These are phyloP conservation scores for Colletotrichum sp. DNA, from an alignment of 2,329 filamentous ascomycete genomes.

Conservation along the genomic window DNA sequence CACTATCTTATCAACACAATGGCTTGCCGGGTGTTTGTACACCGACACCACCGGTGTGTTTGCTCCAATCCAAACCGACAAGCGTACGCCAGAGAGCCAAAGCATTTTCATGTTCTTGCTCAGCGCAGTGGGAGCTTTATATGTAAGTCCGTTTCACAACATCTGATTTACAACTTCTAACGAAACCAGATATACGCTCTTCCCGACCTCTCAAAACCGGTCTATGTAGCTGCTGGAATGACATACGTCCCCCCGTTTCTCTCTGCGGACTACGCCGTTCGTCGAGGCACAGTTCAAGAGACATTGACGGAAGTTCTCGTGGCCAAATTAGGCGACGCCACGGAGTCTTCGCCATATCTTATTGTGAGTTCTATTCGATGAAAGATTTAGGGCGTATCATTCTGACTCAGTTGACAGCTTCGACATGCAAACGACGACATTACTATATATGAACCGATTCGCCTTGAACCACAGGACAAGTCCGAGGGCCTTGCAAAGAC, in stretches of 20 bases:
- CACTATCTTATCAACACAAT: conserved; percentile 66
- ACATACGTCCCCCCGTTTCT: conserved; percentile 79
- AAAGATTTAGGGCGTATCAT: not conserved
- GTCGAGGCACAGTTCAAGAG: conserved; percentile 75
- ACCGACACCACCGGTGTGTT: conserved; percentile 67
- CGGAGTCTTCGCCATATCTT: conserved; percentile 75
- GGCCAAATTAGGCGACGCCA: conserved; percentile 81
- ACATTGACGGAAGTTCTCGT: conserved; percentile 80
- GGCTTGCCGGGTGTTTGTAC: conserved; percentile 86
- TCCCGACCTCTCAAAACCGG: conserved; percentile 71
- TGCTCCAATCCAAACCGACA: conserved; percentile 42
- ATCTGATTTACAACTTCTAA: not conserved
- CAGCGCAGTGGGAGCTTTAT: conserved; percentile 73
- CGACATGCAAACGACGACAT: conserved; percentile 83
- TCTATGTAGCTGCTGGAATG: conserved; percentile 79
- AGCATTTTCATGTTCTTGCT: conserved; percentile 79
- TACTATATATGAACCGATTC: conserved; percentile 84
- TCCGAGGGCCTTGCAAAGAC: conserved; percentile 54
- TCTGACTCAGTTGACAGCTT: conserved; percentile 52
- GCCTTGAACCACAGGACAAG: conserved; percentile 42
- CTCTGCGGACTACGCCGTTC: conserved; percentile 71
- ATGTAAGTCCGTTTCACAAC: conserved; percentile 57
- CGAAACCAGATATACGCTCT: conserved; percentile 72
- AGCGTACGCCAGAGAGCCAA: conserved; percentile 41
- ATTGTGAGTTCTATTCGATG: conserved; percentile 62